Base-by-base conservation (phyloP, 306 rosid genomes). In the Lathyrus sativus region DNA sequence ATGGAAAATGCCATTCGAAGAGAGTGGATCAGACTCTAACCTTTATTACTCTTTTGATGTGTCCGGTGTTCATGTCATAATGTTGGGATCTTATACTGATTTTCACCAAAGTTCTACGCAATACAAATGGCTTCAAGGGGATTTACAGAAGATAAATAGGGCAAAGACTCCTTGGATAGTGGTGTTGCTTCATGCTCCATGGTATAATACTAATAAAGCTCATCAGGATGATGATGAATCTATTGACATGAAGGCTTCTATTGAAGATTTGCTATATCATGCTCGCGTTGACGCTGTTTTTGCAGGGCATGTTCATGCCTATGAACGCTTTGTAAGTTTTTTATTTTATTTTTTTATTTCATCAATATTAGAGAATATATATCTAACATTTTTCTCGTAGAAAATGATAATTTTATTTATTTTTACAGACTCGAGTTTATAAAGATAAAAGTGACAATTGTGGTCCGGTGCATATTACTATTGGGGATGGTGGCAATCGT, bases 401-500 rank as follows among this genome's bases (percentile, higher is more conserved):
- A 24, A 26, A 11, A 5, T 11, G 2, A 12, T 55, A 9, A 55
- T 8, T 26, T 14, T 10, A 9, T 19, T 26, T 26, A 0, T 22
- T 55, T 60, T 70, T 2, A 31, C 75, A 93, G 99, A 78, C 88
- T n/a, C 88, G 87, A 2, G 96, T 93, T 28, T 82, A 86, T 58
- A 72, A 88, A 35, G 97, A 83, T 42, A 71, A 72, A 62, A 66
- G 75, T 11, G 76, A 90, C 57, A 71, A 84, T 4, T 93, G 98
- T 67, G 97, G 81, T 72, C 83, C 97, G 0, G 81, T 90, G 10
- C 31, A 88, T 78, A 86, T 93, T 61, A 90, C 85, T 12, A 86
- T 90, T 48, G 97, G 97, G 3, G 99, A 93, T 74, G 99, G 99
- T n/a, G 99, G 99, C 15, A 93, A 93, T 79, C 85, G 87, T 14